Evolutionary conservation across 805 yeast species (phyloP), one percentile per base, ranked within the genome.

Genomic region (Debaryomyces maramus): DNA sequence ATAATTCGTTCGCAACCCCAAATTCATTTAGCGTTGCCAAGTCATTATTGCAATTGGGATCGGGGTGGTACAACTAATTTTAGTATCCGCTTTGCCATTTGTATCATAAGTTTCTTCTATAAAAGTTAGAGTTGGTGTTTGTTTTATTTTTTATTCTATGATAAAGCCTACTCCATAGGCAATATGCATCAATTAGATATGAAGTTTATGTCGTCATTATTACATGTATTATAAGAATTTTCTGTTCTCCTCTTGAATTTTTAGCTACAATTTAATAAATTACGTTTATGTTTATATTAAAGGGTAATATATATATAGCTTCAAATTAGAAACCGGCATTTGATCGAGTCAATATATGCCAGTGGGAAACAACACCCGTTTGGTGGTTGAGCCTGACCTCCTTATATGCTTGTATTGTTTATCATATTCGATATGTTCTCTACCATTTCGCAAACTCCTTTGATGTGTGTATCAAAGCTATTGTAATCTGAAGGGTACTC

Each of bases 11-110:
- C 39, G 72, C 71, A n/a, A 70, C 75, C 15, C 75, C 75, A 36
- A 70, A 67, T 52, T 64, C 72, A 38, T 70, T 70, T 44, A 60
- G 66, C 36, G 73, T 70, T 39, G 75, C 75, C 27, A 69, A 67
- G 51, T 66, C 73, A 16, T 66, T 70, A 49, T 61, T 70, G 42
- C 73, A 67, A 52, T 63, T 70, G 48, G 74, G 75, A 22, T 30
- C 35, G 9, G 38, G 32, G 10, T 35, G 24, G 8, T 27, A 35
- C 32, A 35, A 11, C 36, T 34, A 46, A 48, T 14, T 19, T 47
- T 26, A 22, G 11, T 32, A 13, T 55, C 53, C 20, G 49, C 46
- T 39, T 53, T 57, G 24, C 11, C 15, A 18, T 29, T 10, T 11
- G 15, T 29, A 11, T 22, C 11, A 22, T 11, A 22, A 22, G 26